Conservation (phyloP, 805 yeast species). For the Naumovozyma baii region DNA sequence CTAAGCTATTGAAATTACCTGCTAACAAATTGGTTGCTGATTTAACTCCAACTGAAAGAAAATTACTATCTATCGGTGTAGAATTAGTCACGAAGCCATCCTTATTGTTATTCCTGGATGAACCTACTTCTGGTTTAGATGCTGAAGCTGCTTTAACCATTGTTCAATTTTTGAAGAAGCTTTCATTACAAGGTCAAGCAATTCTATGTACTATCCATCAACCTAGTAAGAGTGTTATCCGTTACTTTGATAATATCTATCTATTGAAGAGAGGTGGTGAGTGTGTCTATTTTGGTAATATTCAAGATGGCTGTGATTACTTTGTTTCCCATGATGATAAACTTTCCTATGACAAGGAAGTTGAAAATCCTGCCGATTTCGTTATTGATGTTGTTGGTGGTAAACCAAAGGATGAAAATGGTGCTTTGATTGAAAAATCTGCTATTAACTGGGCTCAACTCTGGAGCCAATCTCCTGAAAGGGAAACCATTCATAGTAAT, state of each 20-base stretch:
- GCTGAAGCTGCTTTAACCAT: conserved; percentile 54
- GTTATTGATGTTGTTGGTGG: conserved; percentile 58
- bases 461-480: conserved; percentile 19
- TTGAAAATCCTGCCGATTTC: conserved; percentile 70
- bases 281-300: conserved; percentile 66
- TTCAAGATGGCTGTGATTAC: conserved; percentile 45
- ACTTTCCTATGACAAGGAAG: conserved; percentile 38
- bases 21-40: conserved; percentile 39
- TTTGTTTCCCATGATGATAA: conserved; percentile 50
- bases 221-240: conserved; percentile 52
- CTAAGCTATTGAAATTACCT: conserved; percentile 37
- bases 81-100: conserved; percentile 49
- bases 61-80: conserved; percentile 45
- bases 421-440: conserved; percentile 8
- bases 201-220: conserved; percentile 58
- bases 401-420: conserved; percentile 45
- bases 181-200: conserved; percentile 47
- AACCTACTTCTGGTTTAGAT: conserved; percentile 53
- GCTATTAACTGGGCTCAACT: conserved; percentile 12
- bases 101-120: conserved; percentile 46
- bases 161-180: conserved; percentile 39
- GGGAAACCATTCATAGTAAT: conserved; percentile 2
- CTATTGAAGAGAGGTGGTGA: conserved; percentile 61
- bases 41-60: conserved; percentile 45
- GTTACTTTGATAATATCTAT: conserved; percentile 50